Conservation (phyloP, 2,329 filamentous ascomycete species). For the Sclerotinia sclerotiorum region DNA sequence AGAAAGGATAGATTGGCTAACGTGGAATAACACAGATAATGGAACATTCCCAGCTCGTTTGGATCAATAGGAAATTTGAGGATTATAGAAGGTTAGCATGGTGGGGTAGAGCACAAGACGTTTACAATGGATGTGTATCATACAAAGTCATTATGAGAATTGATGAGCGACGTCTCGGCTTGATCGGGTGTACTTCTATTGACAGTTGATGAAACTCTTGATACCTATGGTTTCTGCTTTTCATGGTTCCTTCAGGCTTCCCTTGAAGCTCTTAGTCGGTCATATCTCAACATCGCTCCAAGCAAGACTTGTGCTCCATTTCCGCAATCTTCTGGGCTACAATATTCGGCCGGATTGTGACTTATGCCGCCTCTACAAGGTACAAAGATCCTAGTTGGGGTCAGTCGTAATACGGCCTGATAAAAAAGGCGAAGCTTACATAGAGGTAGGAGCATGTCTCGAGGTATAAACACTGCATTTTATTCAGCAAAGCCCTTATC, state of each 20-base stretch:
- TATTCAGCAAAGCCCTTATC: slow-evolving; percentile 23
- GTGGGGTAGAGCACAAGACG: slow-evolving; percentile 27
- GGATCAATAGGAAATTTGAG: slow-evolving; percentile 46
- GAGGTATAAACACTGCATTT: slow-evolving; percentile 58
- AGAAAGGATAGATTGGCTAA: slow-evolving; percentile 27
- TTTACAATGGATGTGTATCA: slow-evolving; percentile 37
- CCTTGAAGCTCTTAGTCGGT: slow-evolving; percentile 37
- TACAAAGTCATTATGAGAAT: slow-evolving; percentile 38
- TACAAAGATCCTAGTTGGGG: slow-evolving; percentile 53
- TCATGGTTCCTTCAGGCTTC: slow-evolving; percentile 18
- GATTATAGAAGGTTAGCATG: slow-evolving; percentile 17
- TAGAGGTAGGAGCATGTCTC: slow-evolving; percentile 59
- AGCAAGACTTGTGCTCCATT: slow-evolving; percentile 53
- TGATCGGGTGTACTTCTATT: slow-evolving; percentile 17
- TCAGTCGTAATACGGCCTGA: slow-evolving; percentile 12
- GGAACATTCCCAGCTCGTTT: slow-evolving; percentile 68
- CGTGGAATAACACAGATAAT: slow-evolving; percentile 50
- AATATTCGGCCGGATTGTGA: slow-evolving; percentile 64
- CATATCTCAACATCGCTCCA: slow-evolving; percentile 46
- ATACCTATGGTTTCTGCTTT: slow-evolving; percentile 10
- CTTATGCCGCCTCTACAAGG: slow-evolving; percentile 62
- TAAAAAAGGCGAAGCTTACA: slow-evolving; percentile 42
- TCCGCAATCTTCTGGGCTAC: slow-evolving; percentile 58
- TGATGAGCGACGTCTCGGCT: slow-evolving; percentile 30
- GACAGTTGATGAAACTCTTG: not conserved